These are phyloP conservation scores for Trichoderma koningiopsis DNA, from an alignment of 2,329 filamentous ascomycete species.

Conservation along the genomic window DNA sequence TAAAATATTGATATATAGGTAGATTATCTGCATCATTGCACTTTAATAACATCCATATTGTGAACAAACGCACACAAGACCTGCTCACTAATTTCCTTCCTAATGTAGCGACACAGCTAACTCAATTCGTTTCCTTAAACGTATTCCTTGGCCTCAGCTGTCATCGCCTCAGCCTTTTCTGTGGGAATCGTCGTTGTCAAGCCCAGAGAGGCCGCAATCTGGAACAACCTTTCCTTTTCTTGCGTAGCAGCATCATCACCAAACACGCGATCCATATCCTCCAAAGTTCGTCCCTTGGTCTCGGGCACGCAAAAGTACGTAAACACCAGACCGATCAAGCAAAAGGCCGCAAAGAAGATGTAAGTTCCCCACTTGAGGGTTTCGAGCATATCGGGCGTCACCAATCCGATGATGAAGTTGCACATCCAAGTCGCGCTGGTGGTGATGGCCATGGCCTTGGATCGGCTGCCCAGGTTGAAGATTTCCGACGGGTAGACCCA, in stretches of 20 bases:
- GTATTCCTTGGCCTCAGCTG: slow-evolving; percentile 22
- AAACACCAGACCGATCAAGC: slow-evolving; percentile 52
- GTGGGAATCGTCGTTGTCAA: slow-evolving; percentile 31
- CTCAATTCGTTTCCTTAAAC: background rate
- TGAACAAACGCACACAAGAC: too few species aligned
- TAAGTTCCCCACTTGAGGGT: slow-evolving; percentile 56
- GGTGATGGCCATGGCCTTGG: slow-evolving; percentile 62
- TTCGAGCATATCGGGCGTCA: slow-evolving; percentile 53
- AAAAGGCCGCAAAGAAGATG: slow-evolving; percentile 62
- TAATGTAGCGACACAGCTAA: background rate
- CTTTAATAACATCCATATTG: background rate
- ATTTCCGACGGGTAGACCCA: slow-evolving; percentile 69
- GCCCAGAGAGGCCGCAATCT: slow-evolving; percentile 34
- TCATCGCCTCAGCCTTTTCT: slow-evolving; percentile 28
- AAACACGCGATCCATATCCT: slow-evolving; percentile 58
- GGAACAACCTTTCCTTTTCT: slow-evolving; percentile 37
- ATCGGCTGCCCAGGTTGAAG: slow-evolving; percentile 58
- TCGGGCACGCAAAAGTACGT: slow-evolving; percentile 60
- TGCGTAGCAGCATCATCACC: slow-evolving; percentile 43
- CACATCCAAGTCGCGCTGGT: slow-evolving; percentile 50
- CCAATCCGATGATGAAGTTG: slow-evolving; percentile 42
- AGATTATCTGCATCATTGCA: background rate
- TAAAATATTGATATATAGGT: background rate
- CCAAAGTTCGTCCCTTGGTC: slow-evolving; percentile 56
- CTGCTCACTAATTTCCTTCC: background rate